phyloP scores from a whole-genome alignment of 208 protist species.

The Novymonas esmeraldas region DNA sequence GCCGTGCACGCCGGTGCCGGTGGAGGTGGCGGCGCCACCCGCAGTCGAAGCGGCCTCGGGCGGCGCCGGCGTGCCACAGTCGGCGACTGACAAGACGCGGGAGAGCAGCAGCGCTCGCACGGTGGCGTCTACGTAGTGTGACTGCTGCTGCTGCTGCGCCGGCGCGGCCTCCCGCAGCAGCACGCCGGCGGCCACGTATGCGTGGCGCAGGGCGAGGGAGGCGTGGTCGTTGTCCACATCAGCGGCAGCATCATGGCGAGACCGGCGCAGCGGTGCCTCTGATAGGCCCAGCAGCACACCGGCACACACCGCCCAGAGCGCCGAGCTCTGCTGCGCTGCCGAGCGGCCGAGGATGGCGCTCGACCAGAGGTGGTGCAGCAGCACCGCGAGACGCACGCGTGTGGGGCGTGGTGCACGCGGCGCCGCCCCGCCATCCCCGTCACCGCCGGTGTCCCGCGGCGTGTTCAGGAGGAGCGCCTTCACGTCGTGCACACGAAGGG shows the following conservation, averaged over 20 bases:
- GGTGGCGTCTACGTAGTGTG: constrained; percentile 19
- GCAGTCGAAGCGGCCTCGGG: too few species aligned
- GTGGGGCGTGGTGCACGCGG: constrained; percentile 2
- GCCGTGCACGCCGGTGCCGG: not conserved
- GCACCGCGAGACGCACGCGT: constrained; percentile 13
- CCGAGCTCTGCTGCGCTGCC: constrained; percentile 7
- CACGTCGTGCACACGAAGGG: constrained; percentile 12
- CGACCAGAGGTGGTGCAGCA: constrained; percentile 25
- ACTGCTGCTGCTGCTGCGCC: not conserved
- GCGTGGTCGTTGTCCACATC: not conserved
- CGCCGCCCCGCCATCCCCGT: not conserved
- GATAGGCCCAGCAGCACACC: constrained; percentile 23
- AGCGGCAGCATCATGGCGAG: not conserved
- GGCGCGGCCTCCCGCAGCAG: constrained; percentile 11
- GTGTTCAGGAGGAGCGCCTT: constrained; percentile 24
- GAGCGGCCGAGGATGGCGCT: constrained; percentile 7
- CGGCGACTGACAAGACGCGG: constrained; percentile 1
- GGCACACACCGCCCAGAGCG: constrained; percentile 28
- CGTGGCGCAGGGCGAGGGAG: constrained; percentile 14
- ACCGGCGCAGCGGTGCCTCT: not conserved
- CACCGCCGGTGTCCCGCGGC: not conserved
- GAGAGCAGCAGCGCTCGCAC: constrained; percentile 22
- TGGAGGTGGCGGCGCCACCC: not conserved
- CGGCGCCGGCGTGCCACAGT: too few species aligned
- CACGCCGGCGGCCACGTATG: constrained; percentile 20